A percentile compares a stretch with the other conserved stretches of the same genome.
Conservation (phyloP, 179 eudicot species). For the Pouteria campechiana region DNA sequence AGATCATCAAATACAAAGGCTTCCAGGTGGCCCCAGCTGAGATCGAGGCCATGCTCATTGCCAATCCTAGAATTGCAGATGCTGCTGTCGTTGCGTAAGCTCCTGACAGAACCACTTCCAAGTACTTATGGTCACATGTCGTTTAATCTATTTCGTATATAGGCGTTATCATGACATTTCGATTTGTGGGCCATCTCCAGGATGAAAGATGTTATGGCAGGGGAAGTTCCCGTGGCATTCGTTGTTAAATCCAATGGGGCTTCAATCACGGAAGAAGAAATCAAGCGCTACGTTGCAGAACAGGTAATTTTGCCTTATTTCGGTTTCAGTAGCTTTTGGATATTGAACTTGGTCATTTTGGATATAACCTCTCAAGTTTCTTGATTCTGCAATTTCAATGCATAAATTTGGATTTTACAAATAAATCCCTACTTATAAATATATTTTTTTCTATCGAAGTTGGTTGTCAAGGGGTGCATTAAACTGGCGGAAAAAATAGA, state of each 20-base stretch:
- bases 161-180: not conserved
- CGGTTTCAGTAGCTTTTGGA: no score
- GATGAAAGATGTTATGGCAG: conserved; percentile 35
- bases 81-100: conserved; percentile 93
- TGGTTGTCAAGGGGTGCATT: no score
- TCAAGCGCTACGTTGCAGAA: conserved; percentile 34
- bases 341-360: no score
- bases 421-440: no score
- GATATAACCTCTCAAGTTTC: no score
- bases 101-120: not conserved
- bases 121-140: not conserved
- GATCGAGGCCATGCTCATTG: conserved; percentile 69
- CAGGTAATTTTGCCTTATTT: conserved; percentile 21
- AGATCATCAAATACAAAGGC: conserved; percentile 83
- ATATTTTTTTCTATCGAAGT: no score
- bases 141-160: not conserved
- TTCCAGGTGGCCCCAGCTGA: conserved; percentile 96
- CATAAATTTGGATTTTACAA: no score
- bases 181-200: conserved; percentile 19
- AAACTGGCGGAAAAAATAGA: no score
- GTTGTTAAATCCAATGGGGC: conserved; percentile 29
- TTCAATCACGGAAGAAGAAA: conserved; percentile 30
- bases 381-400: no score
- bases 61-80: conserved; percentile 49
- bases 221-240: conserved; percentile 51